Evolutionary conservation across 139 green algal species (phyloP).

Genomic region (Volvox reticuliferus): DNA sequence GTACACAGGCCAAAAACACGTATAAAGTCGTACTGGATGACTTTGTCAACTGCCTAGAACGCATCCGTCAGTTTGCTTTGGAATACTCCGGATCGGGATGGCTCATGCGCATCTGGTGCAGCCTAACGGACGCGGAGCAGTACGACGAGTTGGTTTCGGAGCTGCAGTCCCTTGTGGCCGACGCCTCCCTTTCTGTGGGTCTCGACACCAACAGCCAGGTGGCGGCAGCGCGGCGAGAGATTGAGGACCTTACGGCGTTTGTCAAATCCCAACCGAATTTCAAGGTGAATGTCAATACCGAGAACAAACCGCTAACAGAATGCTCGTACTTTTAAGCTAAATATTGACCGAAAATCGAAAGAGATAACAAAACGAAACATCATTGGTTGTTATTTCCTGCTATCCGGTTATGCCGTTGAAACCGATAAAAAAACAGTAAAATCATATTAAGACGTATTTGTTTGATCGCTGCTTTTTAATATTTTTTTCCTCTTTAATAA

Average conservation of each 20-base stretch:
- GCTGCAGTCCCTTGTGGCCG: slow-evolving; percentile 12
- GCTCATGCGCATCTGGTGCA: slow-evolving; percentile 22
- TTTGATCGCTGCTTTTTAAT: too few relatives aligned
- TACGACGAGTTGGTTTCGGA: background rate
- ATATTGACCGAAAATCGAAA: too few relatives aligned
- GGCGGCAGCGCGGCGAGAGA: background rate
- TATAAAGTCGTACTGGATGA: background rate
- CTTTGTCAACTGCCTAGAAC: slow-evolving; percentile 5
- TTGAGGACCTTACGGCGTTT: background rate
- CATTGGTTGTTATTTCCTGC: too few relatives aligned
- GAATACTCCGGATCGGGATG: background rate
- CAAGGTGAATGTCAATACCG: background rate
- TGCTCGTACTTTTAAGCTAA: too few relatives aligned
- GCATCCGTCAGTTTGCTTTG: slow-evolving; percentile 2
- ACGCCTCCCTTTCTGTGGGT: background rate
- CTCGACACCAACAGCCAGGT: background rate
- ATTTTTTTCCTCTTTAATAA: too few relatives aligned
- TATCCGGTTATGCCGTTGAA: too few relatives aligned
- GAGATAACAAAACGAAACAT: too few relatives aligned
- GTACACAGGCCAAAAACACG: background rate
- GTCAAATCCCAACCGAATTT: slow-evolving; percentile 1
- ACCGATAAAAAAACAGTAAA: too few relatives aligned
- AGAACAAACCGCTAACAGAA: too few relatives aligned
- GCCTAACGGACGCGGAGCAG: background rate
- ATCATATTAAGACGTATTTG: too few relatives aligned